Evolutionary conservation across 2,329 filamentous ascomycete genomes (phyloP).

Genomic region (Colletotrichum limetticola): DNA sequence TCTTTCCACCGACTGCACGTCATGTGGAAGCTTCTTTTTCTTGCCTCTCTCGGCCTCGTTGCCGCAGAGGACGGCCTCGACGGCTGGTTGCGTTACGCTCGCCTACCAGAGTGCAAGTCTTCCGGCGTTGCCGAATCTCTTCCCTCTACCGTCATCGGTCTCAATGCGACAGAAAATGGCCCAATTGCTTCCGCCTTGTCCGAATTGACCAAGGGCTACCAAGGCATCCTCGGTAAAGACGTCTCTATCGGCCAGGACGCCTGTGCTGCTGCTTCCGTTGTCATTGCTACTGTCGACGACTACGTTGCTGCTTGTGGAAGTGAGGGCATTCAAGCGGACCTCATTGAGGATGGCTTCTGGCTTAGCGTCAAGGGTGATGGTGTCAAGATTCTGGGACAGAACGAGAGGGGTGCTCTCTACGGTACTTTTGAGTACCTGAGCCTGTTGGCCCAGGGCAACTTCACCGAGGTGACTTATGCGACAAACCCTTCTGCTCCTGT

Average conservation of each 20-base stretch:
- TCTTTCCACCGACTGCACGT: not conserved
- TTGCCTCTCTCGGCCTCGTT: conserved; percentile 47
- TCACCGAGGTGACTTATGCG: conserved; percentile 50
- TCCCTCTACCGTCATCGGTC: conserved; percentile 60
- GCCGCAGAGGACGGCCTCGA: conserved; percentile 69
- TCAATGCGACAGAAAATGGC: conserved; percentile 64
- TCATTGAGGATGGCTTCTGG: conserved; percentile 71
- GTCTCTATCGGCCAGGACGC: conserved; percentile 43
- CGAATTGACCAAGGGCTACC: conserved; percentile 68
- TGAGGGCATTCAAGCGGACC: conserved; percentile 44
- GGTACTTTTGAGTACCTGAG: conserved; percentile 77
- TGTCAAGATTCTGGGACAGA: conserved; percentile 71
- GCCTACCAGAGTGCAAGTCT: conserved; percentile 46
- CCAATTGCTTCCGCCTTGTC: conserved; percentile 69
- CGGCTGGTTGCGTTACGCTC: conserved; percentile 74
- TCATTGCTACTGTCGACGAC: conserved; percentile 39
- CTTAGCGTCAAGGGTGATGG: conserved; percentile 58
- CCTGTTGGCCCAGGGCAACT: conserved; percentile 69
- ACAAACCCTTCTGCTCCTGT: conserved; percentile 70
- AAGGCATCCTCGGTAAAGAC: conserved; percentile 64
- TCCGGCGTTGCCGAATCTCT: conserved; percentile 49
- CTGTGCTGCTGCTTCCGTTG: conserved; percentile 30
- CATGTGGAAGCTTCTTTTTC: conserved; percentile 43
- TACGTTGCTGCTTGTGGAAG: conserved; percentile 53
- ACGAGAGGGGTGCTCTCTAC: conserved; percentile 75